Evolutionary conservation across 2,329 filamentous ascomycete species (phyloP).

Genomic region (Aureobasidium lini): DNA sequence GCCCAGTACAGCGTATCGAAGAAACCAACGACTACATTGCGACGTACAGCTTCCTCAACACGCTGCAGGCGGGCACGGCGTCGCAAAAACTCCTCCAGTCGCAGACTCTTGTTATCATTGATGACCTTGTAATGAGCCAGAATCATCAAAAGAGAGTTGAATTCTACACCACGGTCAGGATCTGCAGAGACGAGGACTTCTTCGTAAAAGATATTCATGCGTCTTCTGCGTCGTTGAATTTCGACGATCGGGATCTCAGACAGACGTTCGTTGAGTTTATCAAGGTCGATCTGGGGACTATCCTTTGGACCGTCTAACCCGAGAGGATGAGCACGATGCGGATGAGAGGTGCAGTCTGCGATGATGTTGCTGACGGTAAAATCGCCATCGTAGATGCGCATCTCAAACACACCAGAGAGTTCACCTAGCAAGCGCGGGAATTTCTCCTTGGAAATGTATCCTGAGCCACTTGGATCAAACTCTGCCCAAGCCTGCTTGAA

Average conservation of each 20-base stretch:
- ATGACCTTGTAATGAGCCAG: constrained; percentile 98
- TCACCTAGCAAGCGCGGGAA: constrained; percentile 85
- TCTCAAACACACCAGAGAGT: constrained; percentile 90
- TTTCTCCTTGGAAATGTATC: constrained; percentile 81
- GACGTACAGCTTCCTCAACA: constrained; percentile 87
- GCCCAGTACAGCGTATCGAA: constrained; percentile 92
- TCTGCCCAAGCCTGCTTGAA: constrained; percentile 99
- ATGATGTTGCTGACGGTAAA: constrained; percentile 81
- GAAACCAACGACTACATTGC: constrained; percentile 86
- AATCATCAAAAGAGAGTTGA: constrained; percentile 88
- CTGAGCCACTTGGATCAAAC: constrained; percentile 83
- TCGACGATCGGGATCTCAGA: constrained; percentile 63
- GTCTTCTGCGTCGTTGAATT: constrained; percentile 66
- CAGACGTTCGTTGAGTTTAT: constrained; percentile 66
- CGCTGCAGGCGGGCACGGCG: constrained; percentile 84
- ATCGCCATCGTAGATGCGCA: constrained; percentile 90
- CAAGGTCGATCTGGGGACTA: constrained; percentile 54
- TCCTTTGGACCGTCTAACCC: constrained; percentile 34
- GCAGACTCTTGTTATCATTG: constrained; percentile 87
- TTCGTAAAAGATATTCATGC: constrained; percentile 93
- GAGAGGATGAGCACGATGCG: constrained; percentile 41
- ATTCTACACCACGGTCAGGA: constrained; percentile 80
- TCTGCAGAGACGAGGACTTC: constrained; percentile 93
- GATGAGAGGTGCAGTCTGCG: constrained; percentile 64
- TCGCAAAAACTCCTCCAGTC: constrained; percentile 84